phyloP scores from a whole-genome alignment of 202 grass and related monocot species.

The Tripidium arundinaceum region DNA sequence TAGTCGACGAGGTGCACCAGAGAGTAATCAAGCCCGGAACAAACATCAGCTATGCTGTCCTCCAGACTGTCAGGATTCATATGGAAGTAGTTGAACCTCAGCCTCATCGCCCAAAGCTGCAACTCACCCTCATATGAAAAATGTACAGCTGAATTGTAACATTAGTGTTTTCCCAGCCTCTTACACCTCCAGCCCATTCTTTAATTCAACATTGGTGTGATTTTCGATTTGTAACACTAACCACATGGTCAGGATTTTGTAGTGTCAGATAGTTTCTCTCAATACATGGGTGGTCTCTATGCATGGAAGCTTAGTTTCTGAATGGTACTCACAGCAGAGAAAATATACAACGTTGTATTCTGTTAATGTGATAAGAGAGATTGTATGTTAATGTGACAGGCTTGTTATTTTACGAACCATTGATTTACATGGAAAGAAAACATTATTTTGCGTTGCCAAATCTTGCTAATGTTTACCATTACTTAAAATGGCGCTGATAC shows the following conservation, averaged over 20 bases:
- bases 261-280: not conserved
- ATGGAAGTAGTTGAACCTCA: slow-evolving; percentile 99
- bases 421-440: not conserved
- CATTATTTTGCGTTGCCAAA: not conserved
- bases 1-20: slow-evolving; percentile 84
- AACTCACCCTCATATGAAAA: slow-evolving; percentile 73
- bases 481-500: not conserved
- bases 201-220: slow-evolving; percentile 21
- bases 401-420: not conserved
- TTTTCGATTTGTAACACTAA: slow-evolving; percentile 9
- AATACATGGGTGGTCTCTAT: not conserved
- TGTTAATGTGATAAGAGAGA: not conserved
- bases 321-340: not conserved
- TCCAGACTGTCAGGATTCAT: slow-evolving; percentile 79
- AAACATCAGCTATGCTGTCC: slow-evolving; percentile 54
- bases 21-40: slow-evolving; percentile 65
- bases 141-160: slow-evolving; percentile 29
- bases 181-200: not conserved
- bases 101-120: slow-evolving; percentile 83
- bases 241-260: not conserved
- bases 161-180: not conserved
- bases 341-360: not conserved
- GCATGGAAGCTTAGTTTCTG: not conserved
- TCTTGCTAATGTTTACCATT: not conserved
- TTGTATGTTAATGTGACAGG: not conserved